phyloP scores from a whole-genome alignment of 2,329 filamentous ascomycete species.

The Conoideocrella luteorostrata region DNA sequence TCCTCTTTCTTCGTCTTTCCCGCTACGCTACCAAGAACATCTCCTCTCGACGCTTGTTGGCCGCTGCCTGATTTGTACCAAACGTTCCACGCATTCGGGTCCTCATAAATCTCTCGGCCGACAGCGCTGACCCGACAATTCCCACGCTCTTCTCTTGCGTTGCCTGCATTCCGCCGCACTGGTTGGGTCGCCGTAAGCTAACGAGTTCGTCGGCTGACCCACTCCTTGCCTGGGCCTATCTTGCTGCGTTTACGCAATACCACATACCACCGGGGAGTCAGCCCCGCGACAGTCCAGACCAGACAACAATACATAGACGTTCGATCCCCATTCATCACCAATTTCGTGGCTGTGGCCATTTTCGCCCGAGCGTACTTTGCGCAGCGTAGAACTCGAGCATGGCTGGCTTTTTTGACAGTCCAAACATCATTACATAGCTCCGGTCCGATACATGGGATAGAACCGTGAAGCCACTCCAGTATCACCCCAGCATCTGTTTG shows the following conservation, averaged over 20 bases:
- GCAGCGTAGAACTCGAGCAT: too few species aligned
- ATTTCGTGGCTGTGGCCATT: background rate
- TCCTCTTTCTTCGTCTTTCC: too few species aligned
- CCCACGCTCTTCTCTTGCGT: background rate
- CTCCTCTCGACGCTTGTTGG: background rate
- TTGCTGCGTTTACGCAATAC: background rate
- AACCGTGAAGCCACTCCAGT: too few species aligned
- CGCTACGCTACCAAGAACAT: too few species aligned
- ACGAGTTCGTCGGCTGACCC: slow-evolving; percentile 6
- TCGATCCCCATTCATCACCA: background rate
- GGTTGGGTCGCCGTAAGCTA: background rate
- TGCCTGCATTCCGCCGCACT: background rate
- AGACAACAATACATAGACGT: background rate
- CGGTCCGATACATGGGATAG: too few species aligned
- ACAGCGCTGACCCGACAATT: slow-evolving; percentile 1
- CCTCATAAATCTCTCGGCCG: slow-evolving; percentile 7
- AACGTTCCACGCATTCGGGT: slow-evolving; percentile 1
- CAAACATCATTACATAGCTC: too few species aligned
- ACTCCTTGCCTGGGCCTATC: background rate
- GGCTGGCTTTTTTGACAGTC: background rate
- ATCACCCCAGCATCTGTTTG: too few species aligned
- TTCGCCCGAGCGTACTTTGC: background rate
- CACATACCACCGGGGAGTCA: background rate
- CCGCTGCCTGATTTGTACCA: slow-evolving; percentile 1
- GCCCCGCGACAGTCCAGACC: background rate